Conservation (phyloP, 768 basidiomycete species). For the Lanmaoa pseudosensibilis region DNA sequence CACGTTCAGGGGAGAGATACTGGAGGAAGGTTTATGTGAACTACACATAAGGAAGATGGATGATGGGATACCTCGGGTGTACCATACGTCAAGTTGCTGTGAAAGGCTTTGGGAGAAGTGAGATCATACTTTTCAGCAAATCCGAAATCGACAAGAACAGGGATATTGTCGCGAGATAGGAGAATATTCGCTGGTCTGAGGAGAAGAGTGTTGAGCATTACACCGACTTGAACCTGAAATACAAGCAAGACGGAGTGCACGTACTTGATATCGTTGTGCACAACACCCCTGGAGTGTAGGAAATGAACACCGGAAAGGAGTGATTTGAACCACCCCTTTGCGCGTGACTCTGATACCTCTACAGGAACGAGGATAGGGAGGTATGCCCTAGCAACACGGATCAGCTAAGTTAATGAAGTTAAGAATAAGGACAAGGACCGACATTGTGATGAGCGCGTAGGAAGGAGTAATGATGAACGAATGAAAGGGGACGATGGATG, state of each 20-base stretch:
- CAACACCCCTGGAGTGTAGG: constrained; percentile 78
- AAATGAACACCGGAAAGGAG: constrained; percentile 83
- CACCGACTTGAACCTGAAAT: neutral
- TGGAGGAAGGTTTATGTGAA: constrained; percentile 28
- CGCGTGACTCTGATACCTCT: constrained; percentile 76
- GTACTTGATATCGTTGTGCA: constrained; percentile 94
- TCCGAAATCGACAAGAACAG: constrained; percentile 94
- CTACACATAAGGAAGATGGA: neutral
- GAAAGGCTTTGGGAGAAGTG: constrained; percentile 63
- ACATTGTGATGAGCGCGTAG: constrained; percentile 93
- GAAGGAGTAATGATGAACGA: constrained; percentile 92
- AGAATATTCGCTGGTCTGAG: constrained; percentile 90
- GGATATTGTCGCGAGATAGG: constrained; percentile 71
- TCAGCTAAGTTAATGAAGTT: constrained; percentile 6
- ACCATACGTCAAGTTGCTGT: constrained; percentile 82
- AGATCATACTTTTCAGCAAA: constrained; percentile 88
- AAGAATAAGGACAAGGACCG: constrained; percentile 33
- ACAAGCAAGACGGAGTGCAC: constrained; percentile 25
- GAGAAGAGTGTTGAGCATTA: neutral
- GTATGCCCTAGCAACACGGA: constrained; percentile 60
- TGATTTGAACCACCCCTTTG: constrained; percentile 78
- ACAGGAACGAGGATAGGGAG: constrained; percentile 87
- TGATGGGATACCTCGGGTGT: constrained; percentile 73
- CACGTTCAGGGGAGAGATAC: constrained; percentile 93
- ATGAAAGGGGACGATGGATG: constrained; percentile 89